Percentiles rank a stretch among this genome's conserved stretches.
Evolutionary conservation across 2,329 filamentous ascomycete species (phyloP).

Genomic region (Neofusicoccum sp.): DNA sequence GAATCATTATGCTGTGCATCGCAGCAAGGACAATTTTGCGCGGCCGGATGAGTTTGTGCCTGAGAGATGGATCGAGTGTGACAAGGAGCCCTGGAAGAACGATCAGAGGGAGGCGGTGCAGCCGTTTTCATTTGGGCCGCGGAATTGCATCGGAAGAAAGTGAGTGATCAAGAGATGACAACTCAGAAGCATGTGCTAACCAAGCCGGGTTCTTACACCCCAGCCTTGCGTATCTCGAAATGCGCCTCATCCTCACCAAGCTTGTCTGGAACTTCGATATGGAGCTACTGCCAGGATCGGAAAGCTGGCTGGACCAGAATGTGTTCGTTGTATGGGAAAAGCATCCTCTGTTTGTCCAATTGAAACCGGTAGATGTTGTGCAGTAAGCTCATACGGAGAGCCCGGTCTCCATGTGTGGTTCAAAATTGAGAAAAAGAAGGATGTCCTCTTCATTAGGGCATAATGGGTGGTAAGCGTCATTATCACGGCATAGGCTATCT

Average conservation of each 20-base stretch:
- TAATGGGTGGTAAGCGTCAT: too few relatives aligned
- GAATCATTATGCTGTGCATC: conserved; percentile 10
- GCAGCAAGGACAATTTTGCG: conserved; percentile 31
- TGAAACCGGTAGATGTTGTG: too few relatives aligned
- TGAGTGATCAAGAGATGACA: conserved; percentile 21
- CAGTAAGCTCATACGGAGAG: too few relatives aligned
- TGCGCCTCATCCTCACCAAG: conserved; percentile 41
- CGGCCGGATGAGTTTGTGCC: conserved; percentile 38
- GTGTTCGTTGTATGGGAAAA: conserved; percentile 40
- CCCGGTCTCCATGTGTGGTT: too few relatives aligned
- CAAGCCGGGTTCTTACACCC: too few relatives aligned
- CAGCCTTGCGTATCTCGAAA: conserved; percentile 40
- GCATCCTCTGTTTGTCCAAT: conserved; percentile 26
- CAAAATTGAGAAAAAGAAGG: too few relatives aligned
- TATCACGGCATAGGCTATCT: too few relatives aligned
- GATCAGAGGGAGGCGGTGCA: conserved; percentile 39
- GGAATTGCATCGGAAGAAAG: conserved; percentile 40
- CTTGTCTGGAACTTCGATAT: conserved; percentile 40
- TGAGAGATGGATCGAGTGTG: conserved; percentile 41
- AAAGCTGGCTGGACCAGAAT: conserved; percentile 30
- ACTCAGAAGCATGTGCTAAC: too few relatives aligned
- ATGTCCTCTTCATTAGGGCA: too few relatives aligned
- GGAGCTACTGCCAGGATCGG: conserved; percentile 32
- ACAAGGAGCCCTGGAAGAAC: conserved; percentile 25
- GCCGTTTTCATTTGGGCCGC: conserved; percentile 44